A percentile compares a stretch with the other conserved stretches of the same genome.
Evolutionary conservation across 441 rosid genomes (phyloP).

Genomic region (Erysimum cheiri): DNA sequence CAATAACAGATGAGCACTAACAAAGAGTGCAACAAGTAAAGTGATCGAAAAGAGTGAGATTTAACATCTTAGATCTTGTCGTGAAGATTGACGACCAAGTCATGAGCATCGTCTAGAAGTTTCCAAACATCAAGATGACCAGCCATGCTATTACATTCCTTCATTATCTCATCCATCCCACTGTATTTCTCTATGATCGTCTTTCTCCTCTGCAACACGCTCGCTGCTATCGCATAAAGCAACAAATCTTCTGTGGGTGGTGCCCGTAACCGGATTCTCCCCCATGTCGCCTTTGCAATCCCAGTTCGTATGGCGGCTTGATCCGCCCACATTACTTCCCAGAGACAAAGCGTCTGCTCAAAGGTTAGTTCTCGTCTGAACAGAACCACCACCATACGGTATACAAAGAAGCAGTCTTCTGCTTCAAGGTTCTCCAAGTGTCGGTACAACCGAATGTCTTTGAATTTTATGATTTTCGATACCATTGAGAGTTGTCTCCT

Average conservation of each 20-base stretch:
- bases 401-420: constrained; percentile 89
- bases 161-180: constrained; percentile 94
- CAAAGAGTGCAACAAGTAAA: constrained; percentile 29
- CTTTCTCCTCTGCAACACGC: constrained; percentile 90
- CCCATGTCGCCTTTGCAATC: constrained; percentile 73
- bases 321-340: constrained; percentile 99
- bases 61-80: constrained; percentile 57
- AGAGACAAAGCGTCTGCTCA: constrained; percentile 83
- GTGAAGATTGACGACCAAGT: constrained; percentile 77
- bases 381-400: constrained; percentile 93
- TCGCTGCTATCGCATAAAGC: constrained; percentile 91
- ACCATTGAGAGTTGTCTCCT: constrained; percentile 74
- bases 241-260: constrained; percentile 88
- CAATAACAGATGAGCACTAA: background rate
- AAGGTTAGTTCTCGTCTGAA: constrained; percentile 84
- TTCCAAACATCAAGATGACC: constrained; percentile 92
- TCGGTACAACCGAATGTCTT: constrained; percentile 73
- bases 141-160: constrained; percentile 89
- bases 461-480: constrained; percentile 80
- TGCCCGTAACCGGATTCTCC: constrained; percentile 77
- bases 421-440: constrained; percentile 92
- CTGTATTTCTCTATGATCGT: constrained; percentile 80
- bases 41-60: background rate
- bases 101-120: constrained; percentile 93
- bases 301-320: constrained; percentile 88